Percentiles rank a stretch among this genome's conserved stretches.
Evolutionary conservation across 176 grass and related monocot genomes (phyloP).

Genomic region (Musa itinerans): DNA sequence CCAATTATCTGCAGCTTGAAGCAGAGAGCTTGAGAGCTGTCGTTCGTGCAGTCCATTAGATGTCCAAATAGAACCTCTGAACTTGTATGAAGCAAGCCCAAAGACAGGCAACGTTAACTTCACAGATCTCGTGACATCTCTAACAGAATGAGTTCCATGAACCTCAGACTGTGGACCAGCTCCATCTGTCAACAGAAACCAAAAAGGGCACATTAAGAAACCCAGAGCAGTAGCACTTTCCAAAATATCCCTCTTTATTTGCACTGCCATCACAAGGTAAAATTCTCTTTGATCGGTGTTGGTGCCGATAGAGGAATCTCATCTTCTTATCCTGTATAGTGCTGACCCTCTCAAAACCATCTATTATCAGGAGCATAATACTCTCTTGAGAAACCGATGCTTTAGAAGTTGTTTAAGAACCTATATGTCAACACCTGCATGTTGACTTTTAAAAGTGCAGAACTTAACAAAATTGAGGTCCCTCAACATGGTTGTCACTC

Average conservation of each 20-base stretch:
- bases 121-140: constrained; percentile 15
- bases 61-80: constrained; percentile 53
- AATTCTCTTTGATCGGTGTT: background rate
- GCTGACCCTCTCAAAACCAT: too few relatives aligned
- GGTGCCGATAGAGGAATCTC: background rate
- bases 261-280: background rate
- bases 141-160: constrained; percentile 28
- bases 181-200: constrained; percentile 25
- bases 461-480: background rate
- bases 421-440: background rate
- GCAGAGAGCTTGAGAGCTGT: constrained; percentile 34
- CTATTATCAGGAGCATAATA: background rate
- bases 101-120: constrained; percentile 51
- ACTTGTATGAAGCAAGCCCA: constrained; percentile 78
- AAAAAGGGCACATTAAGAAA: constrained; percentile 1
- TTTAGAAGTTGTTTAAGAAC: background rate
- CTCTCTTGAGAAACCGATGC: background rate
- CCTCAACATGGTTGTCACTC: too few relatives aligned
- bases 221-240: background rate
- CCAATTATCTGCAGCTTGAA: constrained; percentile 69
- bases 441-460: background rate
- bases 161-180: constrained; percentile 10
- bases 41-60: constrained; percentile 34
- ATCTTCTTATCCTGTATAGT: too few relatives aligned
- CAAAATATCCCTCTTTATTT: background rate